Evolutionary conservation across 108 stramenopile genomes (phyloP).

Genomic region (Stephanodiscus minutulus): DNA sequence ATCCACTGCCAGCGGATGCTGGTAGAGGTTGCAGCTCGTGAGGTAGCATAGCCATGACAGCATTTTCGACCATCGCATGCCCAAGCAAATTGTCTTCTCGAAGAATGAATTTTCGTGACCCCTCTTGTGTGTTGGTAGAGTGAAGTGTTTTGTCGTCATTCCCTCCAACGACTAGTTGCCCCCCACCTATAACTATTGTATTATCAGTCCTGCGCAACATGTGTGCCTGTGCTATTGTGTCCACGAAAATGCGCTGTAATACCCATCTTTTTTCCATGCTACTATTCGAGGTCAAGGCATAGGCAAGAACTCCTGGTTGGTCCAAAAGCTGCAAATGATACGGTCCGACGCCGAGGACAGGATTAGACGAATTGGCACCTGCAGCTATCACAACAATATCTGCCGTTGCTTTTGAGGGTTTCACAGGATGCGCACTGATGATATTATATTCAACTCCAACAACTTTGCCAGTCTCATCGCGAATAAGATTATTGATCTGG

Average conservation of each 20-base stretch:
- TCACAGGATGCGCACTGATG: neutral
- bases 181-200: slow-evolving; percentile 59
- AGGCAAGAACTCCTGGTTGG: slow-evolving; percentile 55
- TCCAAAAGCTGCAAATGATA: slow-evolving; percentile 38
- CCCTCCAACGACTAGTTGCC: slow-evolving; percentile 62
- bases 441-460: slow-evolving; percentile 28
- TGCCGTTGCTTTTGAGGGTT: slow-evolving; percentile 14
- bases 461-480: slow-evolving; percentile 26
- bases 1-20: slow-evolving; percentile 8
- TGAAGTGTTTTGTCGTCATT: neutral
- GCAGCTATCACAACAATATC: slow-evolving; percentile 61
- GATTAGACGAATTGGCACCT: slow-evolving; percentile 45
- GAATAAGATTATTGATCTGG: slow-evolving; percentile 33
- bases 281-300: slow-evolving; percentile 12
- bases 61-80: slow-evolving; percentile 27
- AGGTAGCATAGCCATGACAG: slow-evolving; percentile 11
- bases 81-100: slow-evolving; percentile 22
- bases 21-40: slow-evolving; percentile 14
- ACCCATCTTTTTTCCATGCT: neutral
- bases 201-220: slow-evolving; percentile 60
- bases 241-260: slow-evolving; percentile 54
- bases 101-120: neutral
- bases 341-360: slow-evolving; percentile 29
- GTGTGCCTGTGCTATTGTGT: slow-evolving; percentile 58
- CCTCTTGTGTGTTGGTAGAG: neutral